Evolutionary conservation across 2,329 filamentous ascomycete species (phyloP).

Genomic region (Colletotrichum plurivorum): DNA sequence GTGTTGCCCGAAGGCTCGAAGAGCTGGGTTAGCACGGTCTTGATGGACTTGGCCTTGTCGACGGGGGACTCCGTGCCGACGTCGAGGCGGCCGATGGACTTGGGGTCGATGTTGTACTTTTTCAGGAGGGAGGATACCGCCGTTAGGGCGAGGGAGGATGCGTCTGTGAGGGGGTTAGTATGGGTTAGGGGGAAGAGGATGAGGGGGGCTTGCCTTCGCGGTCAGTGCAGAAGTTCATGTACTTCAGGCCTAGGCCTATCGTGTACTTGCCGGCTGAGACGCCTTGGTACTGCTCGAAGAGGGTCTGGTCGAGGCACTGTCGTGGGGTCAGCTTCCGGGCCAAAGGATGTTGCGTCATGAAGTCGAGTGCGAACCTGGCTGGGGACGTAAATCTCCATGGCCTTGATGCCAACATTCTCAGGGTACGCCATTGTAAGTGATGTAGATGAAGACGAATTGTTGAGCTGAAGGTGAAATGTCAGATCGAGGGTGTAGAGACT

Average conservation of each 20-base stretch:
- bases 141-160: slow-evolving; percentile 85
- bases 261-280: slow-evolving; percentile 88
- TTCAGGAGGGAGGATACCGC: slow-evolving; percentile 81
- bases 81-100: slow-evolving; percentile 84
- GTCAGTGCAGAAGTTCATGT: slow-evolving; percentile 93
- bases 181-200: slow-evolving; percentile 52
- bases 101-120: slow-evolving; percentile 86
- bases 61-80: slow-evolving; percentile 88
- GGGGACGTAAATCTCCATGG: slow-evolving; percentile 91
- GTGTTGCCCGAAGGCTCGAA: slow-evolving; percentile 81
- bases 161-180: slow-evolving; percentile 62
- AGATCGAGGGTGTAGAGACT: not conserved
- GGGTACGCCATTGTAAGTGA: slow-evolving; percentile 75
- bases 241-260: slow-evolving; percentile 90
- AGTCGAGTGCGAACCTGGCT: slow-evolving; percentile 75
- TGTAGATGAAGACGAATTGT: not conserved
- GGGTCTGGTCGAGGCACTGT: slow-evolving; percentile 74
- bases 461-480: no score
- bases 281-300: slow-evolving; percentile 89
- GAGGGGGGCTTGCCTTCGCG: slow-evolving; percentile 76
- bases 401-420: slow-evolving; percentile 92
- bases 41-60: slow-evolving; percentile 93
- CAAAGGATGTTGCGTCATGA: not conserved
- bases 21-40: slow-evolving; percentile 89
- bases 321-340: no score